Conservation (phyloP, 228 moss, liverwort and hornwort species). For the Sphagnum fallax region DNA sequence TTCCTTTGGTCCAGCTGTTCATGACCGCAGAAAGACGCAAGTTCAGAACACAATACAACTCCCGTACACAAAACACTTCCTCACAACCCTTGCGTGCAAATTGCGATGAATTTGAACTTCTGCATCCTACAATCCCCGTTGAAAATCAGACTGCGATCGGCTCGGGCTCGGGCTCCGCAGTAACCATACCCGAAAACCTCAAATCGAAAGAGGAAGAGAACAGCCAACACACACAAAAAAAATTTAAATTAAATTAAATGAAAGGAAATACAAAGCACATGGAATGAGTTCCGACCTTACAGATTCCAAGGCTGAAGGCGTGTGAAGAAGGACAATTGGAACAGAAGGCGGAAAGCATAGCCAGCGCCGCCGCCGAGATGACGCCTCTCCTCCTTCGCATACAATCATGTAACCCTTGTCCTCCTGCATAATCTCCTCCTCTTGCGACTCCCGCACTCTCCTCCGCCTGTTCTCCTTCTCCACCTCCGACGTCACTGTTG, state of each 20-base stretch:
- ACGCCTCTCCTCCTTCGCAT: conserved; percentile 34
- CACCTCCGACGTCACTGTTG: too few relatives aligned
- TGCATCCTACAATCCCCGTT: background rate
- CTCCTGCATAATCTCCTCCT: too few relatives aligned
- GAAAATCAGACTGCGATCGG: background rate
- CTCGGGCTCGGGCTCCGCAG: too few relatives aligned
- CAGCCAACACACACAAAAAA: background rate
- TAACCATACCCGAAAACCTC: background rate
- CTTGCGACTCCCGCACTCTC: too few relatives aligned
- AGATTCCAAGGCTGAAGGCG: conserved; percentile 63
- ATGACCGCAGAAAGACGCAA: too few relatives aligned
- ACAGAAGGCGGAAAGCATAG: conserved; percentile 6
- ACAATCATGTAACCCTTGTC: background rate
- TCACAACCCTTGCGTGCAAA: conserved; percentile 5
- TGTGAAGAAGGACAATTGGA: conserved; percentile 28
- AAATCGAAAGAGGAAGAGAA: background rate
- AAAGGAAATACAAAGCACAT: conserved; percentile 6
- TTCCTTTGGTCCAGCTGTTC: conserved; percentile 68
- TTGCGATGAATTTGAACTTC: background rate
- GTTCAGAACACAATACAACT: background rate
- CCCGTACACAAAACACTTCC: conserved; percentile 2
- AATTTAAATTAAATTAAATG: background rate
- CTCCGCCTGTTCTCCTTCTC: too few relatives aligned
- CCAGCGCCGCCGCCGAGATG: conserved; percentile 21
- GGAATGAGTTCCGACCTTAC: conserved; percentile 49